These are phyloP conservation scores for Eutrema heterophyllum DNA, from an alignment of 345 rosid species.

Conservation along the genomic window DNA sequence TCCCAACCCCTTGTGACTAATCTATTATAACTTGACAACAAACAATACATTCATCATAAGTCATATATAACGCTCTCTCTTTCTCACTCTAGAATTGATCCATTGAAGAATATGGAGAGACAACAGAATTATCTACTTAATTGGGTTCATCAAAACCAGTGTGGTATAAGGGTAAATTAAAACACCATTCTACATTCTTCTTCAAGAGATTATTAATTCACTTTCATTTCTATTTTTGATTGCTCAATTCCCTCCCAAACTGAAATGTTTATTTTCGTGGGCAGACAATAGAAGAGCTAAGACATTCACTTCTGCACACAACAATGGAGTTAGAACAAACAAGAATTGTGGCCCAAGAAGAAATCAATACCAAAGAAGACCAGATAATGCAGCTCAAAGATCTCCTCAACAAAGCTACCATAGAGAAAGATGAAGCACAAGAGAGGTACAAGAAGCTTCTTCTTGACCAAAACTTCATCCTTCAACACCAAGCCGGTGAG, in stretches of 20 bases:
- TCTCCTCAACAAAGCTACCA: conserved; percentile 44
- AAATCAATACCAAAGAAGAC: conserved; percentile 66
- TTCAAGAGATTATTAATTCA: background rate
- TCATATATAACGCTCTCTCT: conserved; percentile 22
- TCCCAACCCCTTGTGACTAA: conserved; percentile 22
- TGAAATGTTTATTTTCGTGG: conserved; percentile 1
- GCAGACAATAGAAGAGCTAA: conserved; percentile 74
- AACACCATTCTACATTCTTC: background rate
- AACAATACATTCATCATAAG: conserved; percentile 22
- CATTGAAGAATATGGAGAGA: conserved; percentile 49
- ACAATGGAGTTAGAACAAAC: conserved; percentile 85
- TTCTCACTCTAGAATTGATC: conserved; percentile 2
- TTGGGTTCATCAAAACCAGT: conserved; percentile 56
- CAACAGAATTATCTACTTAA: conserved; percentile 47
- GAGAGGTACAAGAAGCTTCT: conserved; percentile 57
- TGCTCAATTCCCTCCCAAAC: background rate
- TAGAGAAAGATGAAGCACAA: conserved; percentile 69
- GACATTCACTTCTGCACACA: conserved; percentile 55
- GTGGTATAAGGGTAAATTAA: conserved; percentile 49
- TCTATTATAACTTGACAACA: conserved; percentile 28
- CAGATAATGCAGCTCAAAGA: conserved; percentile 55
- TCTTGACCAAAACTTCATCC: conserved; percentile 45
- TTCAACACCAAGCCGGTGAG: conserved; percentile 61
- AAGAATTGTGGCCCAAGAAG: conserved; percentile 56
- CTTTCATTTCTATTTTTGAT: background rate